phyloP scores from a whole-genome alignment of 2,329 filamentous ascomycete species.

The Aspergillus candidus region DNA sequence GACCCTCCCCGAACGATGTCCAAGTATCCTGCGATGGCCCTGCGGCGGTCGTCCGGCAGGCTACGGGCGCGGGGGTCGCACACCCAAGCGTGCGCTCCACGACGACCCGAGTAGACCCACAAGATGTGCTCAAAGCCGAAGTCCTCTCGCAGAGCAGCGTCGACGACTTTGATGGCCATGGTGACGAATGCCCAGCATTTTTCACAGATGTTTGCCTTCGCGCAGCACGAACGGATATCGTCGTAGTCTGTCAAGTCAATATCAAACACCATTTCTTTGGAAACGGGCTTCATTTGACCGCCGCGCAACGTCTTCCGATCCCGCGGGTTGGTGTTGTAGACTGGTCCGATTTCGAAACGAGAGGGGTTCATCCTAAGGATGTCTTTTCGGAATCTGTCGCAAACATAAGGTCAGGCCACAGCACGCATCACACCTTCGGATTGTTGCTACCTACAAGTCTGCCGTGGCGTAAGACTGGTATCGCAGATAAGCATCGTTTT shows the following conservation, averaged over 20 bases:
- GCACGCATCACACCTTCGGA: neutral
- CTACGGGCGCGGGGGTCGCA: constrained; percentile 81
- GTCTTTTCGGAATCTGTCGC: constrained; percentile 72
- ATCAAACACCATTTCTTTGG: constrained; percentile 97
- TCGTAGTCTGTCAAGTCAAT: constrained; percentile 99
- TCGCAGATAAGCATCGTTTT: constrained; percentile 83
- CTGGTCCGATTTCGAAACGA: constrained; percentile 97
- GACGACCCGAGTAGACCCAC: constrained; percentile 96
- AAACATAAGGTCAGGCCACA: constrained; percentile 15
- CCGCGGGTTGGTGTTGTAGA: constrained; percentile 88
- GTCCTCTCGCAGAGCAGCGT: constrained; percentile 79
- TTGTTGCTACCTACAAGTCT: constrained; percentile 47
- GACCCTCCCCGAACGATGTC: constrained; percentile 83
- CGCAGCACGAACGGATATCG: constrained; percentile 90
- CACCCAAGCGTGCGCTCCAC: constrained; percentile 97
- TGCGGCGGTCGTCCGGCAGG: constrained; percentile 79
- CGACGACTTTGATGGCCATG: constrained; percentile 93
- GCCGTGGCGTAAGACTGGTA: constrained; percentile 74
- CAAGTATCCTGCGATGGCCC: constrained; percentile 80
- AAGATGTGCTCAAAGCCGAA: constrained; percentile 96
- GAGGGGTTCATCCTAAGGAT: constrained; percentile 81
- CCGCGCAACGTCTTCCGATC: constrained; percentile 81
- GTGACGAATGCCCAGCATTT: constrained; percentile 98
- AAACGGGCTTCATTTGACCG: constrained; percentile 74
- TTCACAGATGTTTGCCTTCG: constrained; percentile 83